Conservation (phyloP, 148 eudicot species). For the Simmondsia chinensis region DNA sequence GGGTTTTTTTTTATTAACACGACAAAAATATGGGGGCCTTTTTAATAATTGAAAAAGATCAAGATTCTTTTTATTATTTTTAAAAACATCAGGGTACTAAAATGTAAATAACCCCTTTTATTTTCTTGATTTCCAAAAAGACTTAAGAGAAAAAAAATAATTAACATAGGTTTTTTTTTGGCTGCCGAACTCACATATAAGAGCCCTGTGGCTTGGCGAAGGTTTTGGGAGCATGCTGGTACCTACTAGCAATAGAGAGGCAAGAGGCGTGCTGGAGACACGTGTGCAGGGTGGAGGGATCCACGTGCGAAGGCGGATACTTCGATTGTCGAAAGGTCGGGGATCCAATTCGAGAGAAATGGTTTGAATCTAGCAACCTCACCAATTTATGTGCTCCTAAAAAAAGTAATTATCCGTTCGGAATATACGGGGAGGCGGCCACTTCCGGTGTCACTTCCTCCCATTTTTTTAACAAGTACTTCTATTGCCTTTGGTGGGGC, state of each 20-base stretch:
- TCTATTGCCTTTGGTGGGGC: conserved; percentile 95
- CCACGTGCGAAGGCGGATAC: conserved; percentile 28
- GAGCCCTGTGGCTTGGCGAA: conserved; percentile 11
- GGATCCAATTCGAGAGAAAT: conserved; percentile 25
- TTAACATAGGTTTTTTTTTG: background rate
- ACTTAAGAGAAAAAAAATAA: background rate
- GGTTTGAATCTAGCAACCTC: conserved; percentile 60
- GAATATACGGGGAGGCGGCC: conserved; percentile 59
- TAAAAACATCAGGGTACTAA: no score
- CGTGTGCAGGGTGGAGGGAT: conserved; percentile 22
- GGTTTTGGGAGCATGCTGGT: conserved; percentile 87
- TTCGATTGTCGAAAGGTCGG: conserved; percentile 39
- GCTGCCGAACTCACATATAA: no score
- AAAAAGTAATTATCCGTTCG: conserved; percentile 30
- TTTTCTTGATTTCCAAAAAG: background rate
- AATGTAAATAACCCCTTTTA: background rate
- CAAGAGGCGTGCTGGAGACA: conserved; percentile 73
- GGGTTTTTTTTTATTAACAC: no score
- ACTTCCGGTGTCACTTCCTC: conserved; percentile 31
- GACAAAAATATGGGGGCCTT: no score
- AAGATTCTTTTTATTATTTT: no score
- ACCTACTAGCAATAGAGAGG: conserved; percentile 63
- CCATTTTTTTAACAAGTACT: conserved; percentile 47
- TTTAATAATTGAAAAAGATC: no score
- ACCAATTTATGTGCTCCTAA: conserved; percentile 33